Evolutionary conservation across 140 eudicot genomes (phyloP).

Genomic region (Anethum foeniculum): DNA sequence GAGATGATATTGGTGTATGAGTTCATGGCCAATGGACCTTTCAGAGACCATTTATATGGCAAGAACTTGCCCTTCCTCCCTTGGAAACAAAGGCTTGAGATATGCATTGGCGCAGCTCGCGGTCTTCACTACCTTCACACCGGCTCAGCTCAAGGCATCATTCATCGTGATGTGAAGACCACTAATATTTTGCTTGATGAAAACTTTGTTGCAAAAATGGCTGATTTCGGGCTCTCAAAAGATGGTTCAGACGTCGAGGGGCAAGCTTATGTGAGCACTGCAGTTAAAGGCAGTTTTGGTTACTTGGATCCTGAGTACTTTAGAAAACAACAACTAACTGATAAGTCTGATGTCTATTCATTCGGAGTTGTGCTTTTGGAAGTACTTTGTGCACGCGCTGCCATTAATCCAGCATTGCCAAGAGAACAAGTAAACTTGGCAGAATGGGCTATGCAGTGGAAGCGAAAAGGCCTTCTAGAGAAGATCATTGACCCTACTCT

Average conservation of each 20-base stretch:
- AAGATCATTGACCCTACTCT: constrained; percentile 8
- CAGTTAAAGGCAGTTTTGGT: constrained; percentile 58
- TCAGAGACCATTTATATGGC: constrained; percentile 12
- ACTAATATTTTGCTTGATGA: constrained; percentile 10
- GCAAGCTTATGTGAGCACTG: constrained; percentile 21
- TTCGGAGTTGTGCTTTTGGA: constrained; percentile 47
- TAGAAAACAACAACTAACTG: constrained; percentile 48
- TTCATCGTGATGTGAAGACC: constrained; percentile 13
- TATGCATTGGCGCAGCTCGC: constrained; percentile 12
- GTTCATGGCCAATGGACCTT: constrained; percentile 9
- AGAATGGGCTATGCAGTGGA: constrained; percentile 14
- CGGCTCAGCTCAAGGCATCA: constrained; percentile 13
- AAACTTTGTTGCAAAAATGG: constrained; percentile 12
- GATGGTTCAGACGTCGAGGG: constrained; percentile 7
- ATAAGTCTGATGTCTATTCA: constrained; percentile 50
- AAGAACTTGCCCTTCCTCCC: constrained; percentile 1
- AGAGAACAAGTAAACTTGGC: constrained; percentile 16
- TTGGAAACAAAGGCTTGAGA: constrained; percentile 13
- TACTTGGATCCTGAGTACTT: constrained; percentile 55
- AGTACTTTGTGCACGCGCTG: constrained; percentile 21
- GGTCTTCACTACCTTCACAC: constrained; percentile 14
- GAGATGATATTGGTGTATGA: constrained; percentile 15
- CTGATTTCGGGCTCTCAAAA: constrained; percentile 13
- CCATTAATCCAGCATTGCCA: constrained; percentile 7
- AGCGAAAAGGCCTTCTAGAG: constrained; percentile 3